phyloP scores from a whole-genome alignment of 2,329 filamentous ascomycete species.

The Pestalotiopsis sp. region DNA sequence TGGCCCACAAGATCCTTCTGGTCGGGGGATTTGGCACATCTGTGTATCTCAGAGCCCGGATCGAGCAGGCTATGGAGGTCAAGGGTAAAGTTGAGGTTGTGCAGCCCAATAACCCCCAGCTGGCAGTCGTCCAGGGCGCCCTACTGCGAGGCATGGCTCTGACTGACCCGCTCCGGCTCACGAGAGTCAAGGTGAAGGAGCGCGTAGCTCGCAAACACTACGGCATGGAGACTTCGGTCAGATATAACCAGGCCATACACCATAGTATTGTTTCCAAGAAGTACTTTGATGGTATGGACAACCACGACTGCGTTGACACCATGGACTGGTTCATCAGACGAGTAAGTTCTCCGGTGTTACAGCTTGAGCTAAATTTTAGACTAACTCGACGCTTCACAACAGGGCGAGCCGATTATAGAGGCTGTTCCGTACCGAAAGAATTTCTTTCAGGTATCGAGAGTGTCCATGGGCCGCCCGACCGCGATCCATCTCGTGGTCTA shows the following conservation, averaged over 20 bases:
- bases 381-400: slow-evolving; percentile 1
- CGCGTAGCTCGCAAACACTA: slow-evolving; percentile 46
- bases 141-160: slow-evolving; percentile 48
- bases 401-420: slow-evolving; percentile 41
- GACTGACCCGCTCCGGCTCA: slow-evolving; percentile 33
- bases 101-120: slow-evolving; percentile 51
- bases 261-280: slow-evolving; percentile 8
- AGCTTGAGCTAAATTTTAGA: not conserved
- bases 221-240: slow-evolving; percentile 30
- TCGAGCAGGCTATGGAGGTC: slow-evolving; percentile 29
- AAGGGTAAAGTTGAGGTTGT: slow-evolving; percentile 39
- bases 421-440: slow-evolving; percentile 36
- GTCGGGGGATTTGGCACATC: slow-evolving; percentile 52
- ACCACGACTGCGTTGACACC: slow-evolving; percentile 18
- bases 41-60: slow-evolving; percentile 42
- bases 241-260: slow-evolving; percentile 14
- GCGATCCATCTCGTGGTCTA: slow-evolving; percentile 39
- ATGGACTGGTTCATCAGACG: slow-evolving; percentile 47
- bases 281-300: slow-evolving; percentile 15
- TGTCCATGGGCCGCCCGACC: slow-evolving; percentile 32
- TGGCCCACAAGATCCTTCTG: slow-evolving; percentile 47
- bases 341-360: slow-evolving; percentile 21
- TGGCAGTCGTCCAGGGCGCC: slow-evolving; percentile 52
- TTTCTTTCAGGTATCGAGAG: slow-evolving; percentile 24
- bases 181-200: slow-evolving; percentile 39